Percentiles rank a stretch among this genome's conserved stretches.
These are phyloP conservation scores for Paspalum notatum DNA, from an alignment of 176 grass and related monocot genomes.

Conservation along the genomic window DNA sequence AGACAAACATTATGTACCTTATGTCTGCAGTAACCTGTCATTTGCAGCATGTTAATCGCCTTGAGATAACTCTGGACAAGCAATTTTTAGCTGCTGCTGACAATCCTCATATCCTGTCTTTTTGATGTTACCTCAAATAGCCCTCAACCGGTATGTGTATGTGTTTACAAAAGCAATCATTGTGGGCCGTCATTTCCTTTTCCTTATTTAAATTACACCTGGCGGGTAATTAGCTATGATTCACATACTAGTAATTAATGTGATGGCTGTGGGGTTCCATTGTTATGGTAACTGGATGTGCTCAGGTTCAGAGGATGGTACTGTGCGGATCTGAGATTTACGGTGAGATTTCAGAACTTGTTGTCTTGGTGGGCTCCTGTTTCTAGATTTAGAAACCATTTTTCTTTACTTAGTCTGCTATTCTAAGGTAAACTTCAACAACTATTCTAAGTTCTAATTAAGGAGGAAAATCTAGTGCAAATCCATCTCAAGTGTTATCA, in stretches of 20 bases:
- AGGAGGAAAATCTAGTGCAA: neutral
- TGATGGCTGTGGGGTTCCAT: conserved; percentile 98
- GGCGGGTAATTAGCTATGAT: conserved; percentile 91
- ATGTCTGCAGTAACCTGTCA: conserved; percentile 2
- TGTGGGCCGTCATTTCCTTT: neutral
- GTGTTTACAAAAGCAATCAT: conserved; percentile 32
- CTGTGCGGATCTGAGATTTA: conserved; percentile 96
- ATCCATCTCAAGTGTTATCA: conserved; percentile 15
- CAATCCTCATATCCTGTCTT: conserved; percentile 87
- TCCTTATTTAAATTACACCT: conserved; percentile 29
- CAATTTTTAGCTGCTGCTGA: conserved; percentile 85
- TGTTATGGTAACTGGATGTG: conserved; percentile 99
- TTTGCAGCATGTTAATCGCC: conserved; percentile 89
- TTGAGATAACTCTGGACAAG: conserved; percentile 96
- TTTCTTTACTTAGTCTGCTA: neutral
- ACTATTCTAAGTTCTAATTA: neutral
- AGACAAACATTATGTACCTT: neutral
- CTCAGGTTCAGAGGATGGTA: conserved; percentile 96
- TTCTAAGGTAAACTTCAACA: conserved; percentile 13
- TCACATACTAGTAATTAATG: conserved; percentile 99
- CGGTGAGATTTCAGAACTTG: conserved; percentile 48
- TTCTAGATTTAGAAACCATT: neutral
- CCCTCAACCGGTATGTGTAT: conserved; percentile 61
- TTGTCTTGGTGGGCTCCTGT: neutral
- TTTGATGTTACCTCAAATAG: conserved; percentile 91